Conservation (phyloP, 2,329 filamentous ascomycete species). For the Epichloe hybrida region DNA sequence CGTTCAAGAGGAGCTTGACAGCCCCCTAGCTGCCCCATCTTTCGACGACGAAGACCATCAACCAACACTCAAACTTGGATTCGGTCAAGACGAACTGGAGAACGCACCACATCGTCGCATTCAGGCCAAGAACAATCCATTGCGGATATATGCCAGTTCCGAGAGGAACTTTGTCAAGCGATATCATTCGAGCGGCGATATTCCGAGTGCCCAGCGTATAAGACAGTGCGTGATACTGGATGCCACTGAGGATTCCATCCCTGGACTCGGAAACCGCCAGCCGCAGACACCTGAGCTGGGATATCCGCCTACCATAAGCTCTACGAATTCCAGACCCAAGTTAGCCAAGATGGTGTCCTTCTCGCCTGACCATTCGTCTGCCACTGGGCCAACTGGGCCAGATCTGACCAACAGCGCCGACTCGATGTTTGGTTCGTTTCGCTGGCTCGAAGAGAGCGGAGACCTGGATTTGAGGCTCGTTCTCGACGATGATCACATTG, state of each 20-base stretch:
- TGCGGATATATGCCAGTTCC: neutral
- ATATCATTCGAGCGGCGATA: constrained; percentile 53
- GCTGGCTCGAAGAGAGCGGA: constrained; percentile 61
- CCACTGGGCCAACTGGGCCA: constrained; percentile 2
- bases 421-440: constrained; percentile 52
- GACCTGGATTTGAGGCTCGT: constrained; percentile 54
- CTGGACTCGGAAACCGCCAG: constrained; percentile 14
- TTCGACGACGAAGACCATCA: constrained; percentile 4
- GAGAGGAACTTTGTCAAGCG: constrained; percentile 36
- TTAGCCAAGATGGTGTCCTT: constrained; percentile 14
- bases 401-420: constrained; percentile 22
- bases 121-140: neutral
- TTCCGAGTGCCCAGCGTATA: constrained; percentile 36
- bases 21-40: constrained; percentile 10
- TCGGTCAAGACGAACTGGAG: constrained; percentile 9
- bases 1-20: constrained; percentile 12
- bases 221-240: constrained; percentile 24
- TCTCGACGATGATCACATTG: constrained; percentile 57
- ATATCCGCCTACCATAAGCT: neutral
- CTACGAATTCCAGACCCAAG: neutral
- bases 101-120: constrained; percentile 5
- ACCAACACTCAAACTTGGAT: constrained; percentile 4
- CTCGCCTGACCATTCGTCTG: constrained; percentile 7
- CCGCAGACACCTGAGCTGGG: constrained; percentile 12
- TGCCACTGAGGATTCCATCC: constrained; percentile 15